Evolutionary conservation across 192 early-diverging fungal genomes (phyloP), one percentile per base, ranked within the genome.

Genomic region (Coemansia asiatica): DNA sequence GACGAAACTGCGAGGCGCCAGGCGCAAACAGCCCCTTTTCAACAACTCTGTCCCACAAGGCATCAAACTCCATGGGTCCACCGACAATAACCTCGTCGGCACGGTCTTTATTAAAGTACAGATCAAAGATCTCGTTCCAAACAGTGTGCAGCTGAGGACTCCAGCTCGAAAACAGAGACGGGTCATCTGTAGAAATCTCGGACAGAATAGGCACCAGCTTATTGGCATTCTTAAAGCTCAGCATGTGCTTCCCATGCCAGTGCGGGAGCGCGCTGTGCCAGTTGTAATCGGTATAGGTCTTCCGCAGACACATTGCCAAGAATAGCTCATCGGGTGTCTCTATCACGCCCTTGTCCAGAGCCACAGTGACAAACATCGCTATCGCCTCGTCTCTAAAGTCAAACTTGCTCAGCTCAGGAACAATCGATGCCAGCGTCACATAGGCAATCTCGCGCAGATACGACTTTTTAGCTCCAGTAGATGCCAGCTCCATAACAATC

Each of bases 401-500:
- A 23, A 74, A 66, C 47, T 50, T 46, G 38, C 66, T 38, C 35
- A 75, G 68, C 59, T 67, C 56, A 28, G 75, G 72, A 49, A 83
- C 75, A 71, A 83, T 68, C 48, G 75, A 53, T 21, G 56, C 48
- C 60, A 96, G 68, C 15, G 95, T 87, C 56, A 85, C 83, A 69
- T 89, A 94, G 46, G 89, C 86, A 8, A 87, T 82, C 69, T 94
- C 90, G n/a, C 85, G 72, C 26, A 97, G 76, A 68, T 94, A 99
- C 21, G 86, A 81, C 69, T 96, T 96, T 19, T 86, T 85, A 6
- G 84, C 66, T 0, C 90, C 85, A 55, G 89, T 86, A 53, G 88
- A 86, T 3, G 87, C 33, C 63, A 99, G 76, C 60, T 80, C 81
- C 46, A 87, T 83, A 23, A 90, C 79, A 2, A 97, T 86, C 40